phyloP scores from a whole-genome alignment of 441 rosid genomes.

The Lepidium campestre region DNA sequence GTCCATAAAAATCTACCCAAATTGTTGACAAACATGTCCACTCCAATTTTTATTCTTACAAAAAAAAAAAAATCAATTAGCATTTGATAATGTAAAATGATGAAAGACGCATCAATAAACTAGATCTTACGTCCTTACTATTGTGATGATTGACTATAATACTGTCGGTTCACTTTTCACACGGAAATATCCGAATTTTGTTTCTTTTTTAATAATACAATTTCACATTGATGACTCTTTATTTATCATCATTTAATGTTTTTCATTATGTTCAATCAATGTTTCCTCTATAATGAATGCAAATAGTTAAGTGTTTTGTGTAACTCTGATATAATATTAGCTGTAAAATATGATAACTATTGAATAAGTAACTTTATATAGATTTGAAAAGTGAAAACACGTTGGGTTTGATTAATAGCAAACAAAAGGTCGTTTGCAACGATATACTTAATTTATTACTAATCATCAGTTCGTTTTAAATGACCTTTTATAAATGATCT shows the following conservation, averaged over 20 bases:
- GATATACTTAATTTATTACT: too few relatives aligned
- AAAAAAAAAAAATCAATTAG: background rate
- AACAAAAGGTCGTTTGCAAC: too few relatives aligned
- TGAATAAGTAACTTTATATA: too few relatives aligned
- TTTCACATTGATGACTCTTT: background rate
- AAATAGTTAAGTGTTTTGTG: conserved; percentile 10
- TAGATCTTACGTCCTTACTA: conserved; percentile 5
- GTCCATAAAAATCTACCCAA: background rate
- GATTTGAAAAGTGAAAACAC: too few relatives aligned
- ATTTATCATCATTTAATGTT: conserved; percentile 8
- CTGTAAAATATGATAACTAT: too few relatives aligned
- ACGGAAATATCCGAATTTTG: background rate
- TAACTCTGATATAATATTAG: background rate
- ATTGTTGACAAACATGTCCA: conserved; percentile 21
- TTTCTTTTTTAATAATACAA: background rate
- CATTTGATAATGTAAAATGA: conserved; percentile 2
- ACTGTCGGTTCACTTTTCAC: conserved; percentile 15
- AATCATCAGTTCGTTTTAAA: too few relatives aligned
- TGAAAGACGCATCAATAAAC: background rate
- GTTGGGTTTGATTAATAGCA: too few relatives aligned
- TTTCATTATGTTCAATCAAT: conserved; percentile 12
- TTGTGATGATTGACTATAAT: conserved; percentile 18
- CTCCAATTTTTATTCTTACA: background rate
- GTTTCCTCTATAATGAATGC: background rate
- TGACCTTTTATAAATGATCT: too few relatives aligned